phyloP scores from a whole-genome alignment of 1,139 yeast species.

The Chernovozyma aurita region DNA sequence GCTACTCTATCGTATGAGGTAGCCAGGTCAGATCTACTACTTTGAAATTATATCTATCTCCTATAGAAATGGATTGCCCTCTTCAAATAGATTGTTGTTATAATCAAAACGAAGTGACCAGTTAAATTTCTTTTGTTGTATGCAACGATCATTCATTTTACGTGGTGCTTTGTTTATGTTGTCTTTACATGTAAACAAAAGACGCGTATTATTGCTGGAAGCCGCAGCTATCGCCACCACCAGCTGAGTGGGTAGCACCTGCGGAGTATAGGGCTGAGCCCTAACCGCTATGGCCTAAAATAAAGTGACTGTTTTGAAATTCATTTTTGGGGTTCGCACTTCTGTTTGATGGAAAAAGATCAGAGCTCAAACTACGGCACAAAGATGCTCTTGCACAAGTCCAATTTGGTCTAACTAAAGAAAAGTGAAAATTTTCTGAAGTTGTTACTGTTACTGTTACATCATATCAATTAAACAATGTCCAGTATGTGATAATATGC shows the following conservation, averaged over 20 bases:
- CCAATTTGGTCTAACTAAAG: constrained; percentile 3
- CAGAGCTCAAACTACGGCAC: constrained; percentile 7
- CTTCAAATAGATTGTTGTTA: neutral
- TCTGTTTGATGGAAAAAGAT: too few relatives aligned
- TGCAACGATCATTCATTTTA: neutral
- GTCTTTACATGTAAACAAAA: neutral
- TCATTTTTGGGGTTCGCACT: neutral
- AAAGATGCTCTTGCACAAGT: constrained; percentile 5
- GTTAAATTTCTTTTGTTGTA: neutral
- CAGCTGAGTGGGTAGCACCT: too few relatives aligned
- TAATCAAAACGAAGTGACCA: neutral
- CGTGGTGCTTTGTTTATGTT: neutral
- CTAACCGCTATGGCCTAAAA: neutral
- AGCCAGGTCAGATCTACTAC: too few relatives aligned
- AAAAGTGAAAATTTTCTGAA: constrained; percentile 8
- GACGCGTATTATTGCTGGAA: neutral
- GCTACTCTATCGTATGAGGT: too few relatives aligned
- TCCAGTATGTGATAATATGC: constrained; percentile 7
- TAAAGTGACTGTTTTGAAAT: neutral
- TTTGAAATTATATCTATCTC: too few relatives aligned
- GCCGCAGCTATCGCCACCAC: too few relatives aligned
- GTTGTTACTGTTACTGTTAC: constrained; percentile 1
- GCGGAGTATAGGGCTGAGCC: neutral
- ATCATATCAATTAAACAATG: constrained; percentile 8
- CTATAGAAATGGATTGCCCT: too few relatives aligned